Evolutionary conservation across 202 grass and related monocot species (phyloP).

Genomic region (Digitaria exilis): DNA sequence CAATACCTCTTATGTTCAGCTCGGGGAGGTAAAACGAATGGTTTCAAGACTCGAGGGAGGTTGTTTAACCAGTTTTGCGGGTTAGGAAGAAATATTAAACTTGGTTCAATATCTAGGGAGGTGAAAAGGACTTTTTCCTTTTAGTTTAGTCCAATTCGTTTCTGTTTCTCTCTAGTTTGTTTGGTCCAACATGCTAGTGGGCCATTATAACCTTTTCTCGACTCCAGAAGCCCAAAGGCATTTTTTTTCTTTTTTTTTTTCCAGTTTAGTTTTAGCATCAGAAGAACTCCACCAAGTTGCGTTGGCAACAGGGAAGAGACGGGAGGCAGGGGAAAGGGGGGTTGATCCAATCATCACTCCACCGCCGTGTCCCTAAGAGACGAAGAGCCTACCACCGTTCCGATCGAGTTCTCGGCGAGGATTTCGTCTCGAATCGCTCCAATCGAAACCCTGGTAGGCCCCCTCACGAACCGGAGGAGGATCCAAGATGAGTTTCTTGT

Average conservation of each 20-base stretch:
- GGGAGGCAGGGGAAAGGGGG: background rate
- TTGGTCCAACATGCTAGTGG: background rate
- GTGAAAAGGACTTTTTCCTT: too few relatives aligned
- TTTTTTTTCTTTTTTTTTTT: too few relatives aligned
- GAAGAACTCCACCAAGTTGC: background rate
- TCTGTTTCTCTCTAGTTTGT: background rate
- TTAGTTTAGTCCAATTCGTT: too few relatives aligned
- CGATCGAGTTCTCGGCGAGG: background rate
- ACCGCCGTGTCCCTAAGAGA: background rate
- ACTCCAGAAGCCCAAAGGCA: background rate
- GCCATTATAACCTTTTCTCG: background rate
- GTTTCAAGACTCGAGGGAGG: too few relatives aligned
- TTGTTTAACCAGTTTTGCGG: too few relatives aligned
- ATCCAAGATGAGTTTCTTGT: constrained; percentile 81
- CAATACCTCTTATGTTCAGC: too few relatives aligned
- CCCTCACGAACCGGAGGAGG: constrained; percentile 30
- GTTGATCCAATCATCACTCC: constrained; percentile 7
- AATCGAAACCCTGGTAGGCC: background rate
- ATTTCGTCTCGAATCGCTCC: background rate
- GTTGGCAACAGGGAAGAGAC: background rate
- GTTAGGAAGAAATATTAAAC: too few relatives aligned
- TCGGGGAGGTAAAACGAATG: too few relatives aligned
- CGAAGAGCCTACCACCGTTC: background rate
- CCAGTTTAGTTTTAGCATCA: background rate
- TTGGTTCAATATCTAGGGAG: too few relatives aligned